These are phyloP conservation scores for Inosperma sp. DNA, from an alignment of 768 basidiomycete genomes.

Conservation along the genomic window DNA sequence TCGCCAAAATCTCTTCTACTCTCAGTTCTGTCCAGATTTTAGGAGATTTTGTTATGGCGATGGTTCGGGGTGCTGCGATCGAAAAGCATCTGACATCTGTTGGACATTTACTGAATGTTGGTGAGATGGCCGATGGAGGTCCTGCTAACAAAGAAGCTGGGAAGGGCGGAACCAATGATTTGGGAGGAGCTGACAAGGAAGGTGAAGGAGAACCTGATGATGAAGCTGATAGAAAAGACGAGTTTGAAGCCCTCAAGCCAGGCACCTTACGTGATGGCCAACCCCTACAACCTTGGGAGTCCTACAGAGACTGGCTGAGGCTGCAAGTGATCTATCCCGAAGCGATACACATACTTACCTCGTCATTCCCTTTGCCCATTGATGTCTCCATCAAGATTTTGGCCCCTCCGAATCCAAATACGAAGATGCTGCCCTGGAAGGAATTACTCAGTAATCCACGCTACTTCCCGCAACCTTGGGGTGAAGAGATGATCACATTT, in stretches of 20 bases:
- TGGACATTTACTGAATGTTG: neutral
- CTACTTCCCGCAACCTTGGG: neutral
- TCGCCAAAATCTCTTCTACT: neutral
- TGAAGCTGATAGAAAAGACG: too few species aligned
- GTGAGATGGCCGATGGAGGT: too few species aligned
- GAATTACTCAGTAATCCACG: neutral
- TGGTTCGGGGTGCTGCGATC: neutral
- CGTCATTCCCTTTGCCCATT: neutral
- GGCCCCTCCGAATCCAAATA: neutral
- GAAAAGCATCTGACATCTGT: neutral
- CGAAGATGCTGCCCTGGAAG: neutral
- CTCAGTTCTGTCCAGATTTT: neutral
- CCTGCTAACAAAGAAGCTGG: too few species aligned
- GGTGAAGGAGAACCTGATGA: too few species aligned
- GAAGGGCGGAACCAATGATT: neutral
- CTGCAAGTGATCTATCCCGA: neutral
- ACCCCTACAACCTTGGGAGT: neutral
- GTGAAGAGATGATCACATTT: neutral
- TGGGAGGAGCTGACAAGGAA: too few species aligned
- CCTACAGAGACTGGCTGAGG: slow-evolving; percentile 1
- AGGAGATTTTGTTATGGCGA: neutral
- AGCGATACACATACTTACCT: neutral
- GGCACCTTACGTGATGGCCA: neutral
- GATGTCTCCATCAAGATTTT: neutral
- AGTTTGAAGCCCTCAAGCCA: neutral